Conservation (phyloP, 164 flowering plant species). For the Tetrastigma voinierianum region DNA sequence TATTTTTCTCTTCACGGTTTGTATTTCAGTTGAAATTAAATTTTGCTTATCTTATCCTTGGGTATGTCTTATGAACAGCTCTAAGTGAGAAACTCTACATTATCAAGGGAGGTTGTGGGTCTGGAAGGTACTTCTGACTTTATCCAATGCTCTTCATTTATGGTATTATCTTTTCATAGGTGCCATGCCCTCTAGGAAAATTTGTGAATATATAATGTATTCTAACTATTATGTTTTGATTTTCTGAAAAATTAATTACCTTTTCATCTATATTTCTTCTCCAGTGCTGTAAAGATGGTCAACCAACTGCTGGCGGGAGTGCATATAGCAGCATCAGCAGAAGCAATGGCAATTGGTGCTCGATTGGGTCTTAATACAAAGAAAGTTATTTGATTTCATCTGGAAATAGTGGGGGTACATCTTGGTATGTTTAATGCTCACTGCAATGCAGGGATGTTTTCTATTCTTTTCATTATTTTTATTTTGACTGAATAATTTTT, state of each 20-base stretch:
- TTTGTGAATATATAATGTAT: neutral
- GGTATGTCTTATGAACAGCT: slow-evolving; percentile 43
- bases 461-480: neutral
- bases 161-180: neutral
- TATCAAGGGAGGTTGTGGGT: slow-evolving; percentile 90
- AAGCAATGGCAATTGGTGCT: slow-evolving; percentile 98
- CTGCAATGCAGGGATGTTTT: neutral
- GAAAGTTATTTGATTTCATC: slow-evolving; percentile 72
- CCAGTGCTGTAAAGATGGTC: slow-evolving; percentile 91
- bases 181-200: neutral
- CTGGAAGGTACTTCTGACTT: slow-evolving; percentile 75
- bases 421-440: slow-evolving; percentile 62
- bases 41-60: slow-evolving; percentile 10
- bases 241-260: neutral
- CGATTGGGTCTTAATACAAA: slow-evolving; percentile 83
- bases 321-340: slow-evolving; percentile 96
- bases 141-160: neutral
- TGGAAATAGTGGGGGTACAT: slow-evolving; percentile 62
- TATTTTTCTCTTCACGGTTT: too few species aligned
- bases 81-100: slow-evolving; percentile 93
- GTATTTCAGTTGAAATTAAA: too few species aligned
- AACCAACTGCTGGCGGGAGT: slow-evolving; percentile 99
- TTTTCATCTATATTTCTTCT: slow-evolving; percentile 9
- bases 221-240: neutral
- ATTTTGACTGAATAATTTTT: neutral